phyloP scores from a whole-genome alignment of 2,329 filamentous ascomycete species.

The Penicillium occitanis region DNA sequence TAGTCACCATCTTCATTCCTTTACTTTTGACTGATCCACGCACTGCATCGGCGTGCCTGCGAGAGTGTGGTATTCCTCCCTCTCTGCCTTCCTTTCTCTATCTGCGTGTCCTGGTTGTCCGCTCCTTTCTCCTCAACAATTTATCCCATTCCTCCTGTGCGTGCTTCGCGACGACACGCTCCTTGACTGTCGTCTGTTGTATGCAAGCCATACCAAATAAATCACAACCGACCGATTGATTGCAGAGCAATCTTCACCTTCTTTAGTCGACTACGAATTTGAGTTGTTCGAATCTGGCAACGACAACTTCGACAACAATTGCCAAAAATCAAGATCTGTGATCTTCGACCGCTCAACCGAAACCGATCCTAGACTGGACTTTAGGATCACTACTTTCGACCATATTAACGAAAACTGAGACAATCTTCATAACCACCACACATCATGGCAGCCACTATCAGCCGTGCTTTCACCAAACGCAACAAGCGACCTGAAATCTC shows the following conservation, averaged over 20 bases:
- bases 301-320: not conserved
- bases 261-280: conserved; percentile 2
- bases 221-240: conserved; percentile 5
- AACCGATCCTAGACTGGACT: conserved; percentile 16
- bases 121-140: conserved; percentile 32
- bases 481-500: conserved; percentile 49
- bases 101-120: conserved; percentile 42
- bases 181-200: conserved; percentile 8
- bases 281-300: not conserved
- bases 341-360: conserved; percentile 5
- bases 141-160: conserved; percentile 23
- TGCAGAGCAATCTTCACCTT: conserved; percentile 23
- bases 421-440: not conserved
- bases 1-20: conserved; percentile 12
- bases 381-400: conserved; percentile 10
- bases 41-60: conserved; percentile 2
- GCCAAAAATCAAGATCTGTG: not conserved
- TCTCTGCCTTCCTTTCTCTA: conserved; percentile 23
- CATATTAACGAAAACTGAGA: not conserved
- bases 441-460: conserved; percentile 39
- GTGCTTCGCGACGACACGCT: conserved; percentile 23
- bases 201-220: not conserved
- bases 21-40: conserved; percentile 6
- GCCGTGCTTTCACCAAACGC: conserved; percentile 51
- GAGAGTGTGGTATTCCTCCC: conserved; percentile 6